Base-by-base conservation (phyloP, 2,329 filamentous ascomycete species). In the Bimuria novae-zelandiae region DNA sequence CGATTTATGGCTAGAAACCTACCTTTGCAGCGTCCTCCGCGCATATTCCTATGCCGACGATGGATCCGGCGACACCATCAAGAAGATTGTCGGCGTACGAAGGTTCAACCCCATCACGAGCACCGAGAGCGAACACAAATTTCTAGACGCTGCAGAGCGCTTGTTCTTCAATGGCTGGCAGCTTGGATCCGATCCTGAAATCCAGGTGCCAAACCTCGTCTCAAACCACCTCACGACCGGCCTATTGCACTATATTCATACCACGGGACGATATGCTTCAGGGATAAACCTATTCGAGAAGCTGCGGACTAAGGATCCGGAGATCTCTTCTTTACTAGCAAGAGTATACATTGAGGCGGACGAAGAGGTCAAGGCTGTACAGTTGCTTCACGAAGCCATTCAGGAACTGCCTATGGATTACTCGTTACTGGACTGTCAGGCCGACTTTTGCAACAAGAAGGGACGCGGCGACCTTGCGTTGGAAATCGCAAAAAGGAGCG, bases 201-300 rank as follows among this genome's bases (percentile, higher is more conserved):
- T 97, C 4, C 94, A 99, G 75, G 93, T 99, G 3, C 94, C 94
- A 2, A 99, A 96, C 67, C 88, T 94, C 53, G 94, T 97, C 51
- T 95, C 91, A 14, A 99, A 99, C 70, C 92, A 97, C 73, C 82
- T 99, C 33, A 96, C 93, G 1, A 87, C 90, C n/a, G 94, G 95
- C 3, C 84, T 99, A 5, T 80, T 99, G 27, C 90, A 90, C 75
- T 99, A 99, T 72, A 95, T 99, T 63, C 86, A 92, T 65, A 99
- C 94, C 0, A 97, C 93, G 0, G 95, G 94, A 16, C 87, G 94
- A 54, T 97, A 94, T 67, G 85, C 92, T 7, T 97, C 94, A 0
- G 94, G 92, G 12, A 96, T 99, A 75, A 99, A 99, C 63, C 82
- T 99, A 0, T 99, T 99, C 65, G 92, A 97, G 75, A 99, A 99